Evolutionary conservation across 345 rosid species (phyloP).

Genomic region (Gossypium sturtianum): DNA sequence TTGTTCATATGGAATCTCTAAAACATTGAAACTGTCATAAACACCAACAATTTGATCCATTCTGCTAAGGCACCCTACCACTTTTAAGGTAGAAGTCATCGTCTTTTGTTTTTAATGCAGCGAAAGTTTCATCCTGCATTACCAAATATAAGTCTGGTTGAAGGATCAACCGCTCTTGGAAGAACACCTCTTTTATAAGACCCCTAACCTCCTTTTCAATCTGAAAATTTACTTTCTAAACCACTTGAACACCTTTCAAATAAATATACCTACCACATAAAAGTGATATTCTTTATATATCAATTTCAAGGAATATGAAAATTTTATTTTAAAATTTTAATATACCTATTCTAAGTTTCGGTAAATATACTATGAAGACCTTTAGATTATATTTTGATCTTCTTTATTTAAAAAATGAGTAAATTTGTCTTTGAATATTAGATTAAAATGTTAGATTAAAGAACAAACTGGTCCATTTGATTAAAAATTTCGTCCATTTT

Average conservation of each 20-base stretch:
- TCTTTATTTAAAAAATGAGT: too few relatives aligned
- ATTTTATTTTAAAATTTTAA: background rate
- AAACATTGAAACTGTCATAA: conserved; percentile 21
- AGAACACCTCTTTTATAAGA: conserved; percentile 28
- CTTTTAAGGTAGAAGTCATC: conserved; percentile 19
- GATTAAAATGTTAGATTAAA: too few relatives aligned
- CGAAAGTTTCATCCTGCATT: conserved; percentile 25
- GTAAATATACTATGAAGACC: too few relatives aligned
- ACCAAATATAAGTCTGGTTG: conserved; percentile 23
- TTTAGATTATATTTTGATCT: too few relatives aligned
- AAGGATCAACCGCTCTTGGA: background rate
- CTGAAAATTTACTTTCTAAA: conserved; percentile 24
- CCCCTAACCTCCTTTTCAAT: conserved; percentile 21
- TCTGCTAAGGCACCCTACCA: conserved; percentile 19
- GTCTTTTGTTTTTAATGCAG: conserved; percentile 15
- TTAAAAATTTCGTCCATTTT: too few relatives aligned
- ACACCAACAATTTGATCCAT: conserved; percentile 6
- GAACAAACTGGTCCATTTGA: accelerated
- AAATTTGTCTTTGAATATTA: too few relatives aligned
- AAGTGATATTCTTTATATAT: background rate
- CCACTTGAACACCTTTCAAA: conserved; percentile 24
- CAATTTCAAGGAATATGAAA: too few relatives aligned
- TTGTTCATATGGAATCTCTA: conserved; percentile 24
- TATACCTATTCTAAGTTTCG: too few relatives aligned
- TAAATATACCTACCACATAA: background rate